A percentile compares a stretch with the other conserved stretches of the same genome.
These are phyloP conservation scores for Annulohypoxylon bovei DNA, from an alignment of 495 filamentous ascomycete species.

Conservation along the genomic window DNA sequence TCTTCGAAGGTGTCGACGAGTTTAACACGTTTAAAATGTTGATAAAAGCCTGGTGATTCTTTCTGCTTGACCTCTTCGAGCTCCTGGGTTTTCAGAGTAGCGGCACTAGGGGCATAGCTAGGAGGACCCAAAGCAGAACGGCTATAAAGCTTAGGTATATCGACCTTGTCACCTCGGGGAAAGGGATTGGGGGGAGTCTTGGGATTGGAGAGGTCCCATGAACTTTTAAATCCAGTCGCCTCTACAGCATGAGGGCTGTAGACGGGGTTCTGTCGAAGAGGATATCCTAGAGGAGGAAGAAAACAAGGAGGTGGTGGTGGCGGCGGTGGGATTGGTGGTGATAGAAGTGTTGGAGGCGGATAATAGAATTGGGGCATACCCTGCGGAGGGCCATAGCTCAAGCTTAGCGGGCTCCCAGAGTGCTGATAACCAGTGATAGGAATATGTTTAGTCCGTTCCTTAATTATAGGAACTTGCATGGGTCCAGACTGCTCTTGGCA, in stretches of 20 bases:
- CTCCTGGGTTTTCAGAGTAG: neutral
- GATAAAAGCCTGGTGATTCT: neutral
- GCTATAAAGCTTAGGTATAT: constrained; percentile 3
- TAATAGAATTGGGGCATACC: neutral
- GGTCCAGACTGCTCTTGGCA: too few species aligned
- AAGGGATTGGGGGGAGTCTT: neutral
- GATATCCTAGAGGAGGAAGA: neutral
- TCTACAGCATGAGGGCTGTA: neutral
- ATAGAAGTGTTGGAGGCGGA: neutral
- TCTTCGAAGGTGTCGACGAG: neutral
- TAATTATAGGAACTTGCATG: neutral
- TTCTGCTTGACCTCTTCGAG: neutral
- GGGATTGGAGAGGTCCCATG: neutral
- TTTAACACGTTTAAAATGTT: neutral
- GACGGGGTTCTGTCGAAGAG: neutral
- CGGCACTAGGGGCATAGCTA: neutral
- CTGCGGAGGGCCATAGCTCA: neutral
- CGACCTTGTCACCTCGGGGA: neutral
- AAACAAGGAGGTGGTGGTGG: neutral
- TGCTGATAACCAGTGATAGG: neutral
- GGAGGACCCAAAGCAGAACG: neutral
- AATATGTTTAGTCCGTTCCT: neutral
- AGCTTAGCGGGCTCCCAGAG: neutral
- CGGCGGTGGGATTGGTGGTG: neutral
- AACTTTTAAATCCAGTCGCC: neutral